Percentiles rank a stretch among this genome's conserved stretches.
Evolutionary conservation across 75 land plant genomes (phyloP).

Genomic region (Picea glauca): DNA sequence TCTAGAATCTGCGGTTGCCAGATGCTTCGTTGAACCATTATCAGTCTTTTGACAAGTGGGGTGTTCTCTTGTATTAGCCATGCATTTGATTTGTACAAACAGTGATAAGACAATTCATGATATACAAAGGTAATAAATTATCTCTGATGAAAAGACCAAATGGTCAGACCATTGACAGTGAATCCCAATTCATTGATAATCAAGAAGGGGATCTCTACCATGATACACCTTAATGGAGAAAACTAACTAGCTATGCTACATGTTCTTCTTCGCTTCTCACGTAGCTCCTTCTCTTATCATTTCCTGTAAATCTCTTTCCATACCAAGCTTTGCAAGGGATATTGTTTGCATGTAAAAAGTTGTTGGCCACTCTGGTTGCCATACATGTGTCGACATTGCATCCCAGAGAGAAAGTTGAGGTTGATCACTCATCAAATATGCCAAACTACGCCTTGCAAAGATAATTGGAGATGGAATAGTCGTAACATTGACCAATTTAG

Average conservation of each 20-base stretch:
- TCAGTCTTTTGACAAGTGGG: too few relatives aligned
- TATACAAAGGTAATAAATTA: too few relatives aligned
- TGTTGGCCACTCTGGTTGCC: too few relatives aligned
- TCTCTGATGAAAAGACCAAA: not conserved
- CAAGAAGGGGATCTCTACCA: not conserved
- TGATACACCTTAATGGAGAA: not conserved
- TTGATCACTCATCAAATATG: constrained; percentile 13
- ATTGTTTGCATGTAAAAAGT: constrained; percentile 28
- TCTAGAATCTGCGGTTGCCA: too few relatives aligned
- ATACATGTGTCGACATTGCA: constrained; percentile 54
- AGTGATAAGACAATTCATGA: not conserved
- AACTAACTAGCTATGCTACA: constrained; percentile 23
- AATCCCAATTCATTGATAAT: not conserved
- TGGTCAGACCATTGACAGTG: not conserved
- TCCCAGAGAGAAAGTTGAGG: constrained; percentile 85
- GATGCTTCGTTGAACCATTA: too few relatives aligned
- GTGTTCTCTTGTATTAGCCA: not conserved
- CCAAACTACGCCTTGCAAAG: too few relatives aligned
- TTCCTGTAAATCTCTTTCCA: constrained; percentile 88
- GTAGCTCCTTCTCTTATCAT: constrained; percentile 89
- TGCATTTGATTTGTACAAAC: constrained; percentile 8
- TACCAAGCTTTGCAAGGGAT: constrained; percentile 88
- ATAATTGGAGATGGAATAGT: too few relatives aligned
- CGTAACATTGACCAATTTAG: too few relatives aligned
- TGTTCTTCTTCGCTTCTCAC: constrained; percentile 60